Conservation (phyloP, 1,139 yeast genomes). For the Candida smagusa region DNA sequence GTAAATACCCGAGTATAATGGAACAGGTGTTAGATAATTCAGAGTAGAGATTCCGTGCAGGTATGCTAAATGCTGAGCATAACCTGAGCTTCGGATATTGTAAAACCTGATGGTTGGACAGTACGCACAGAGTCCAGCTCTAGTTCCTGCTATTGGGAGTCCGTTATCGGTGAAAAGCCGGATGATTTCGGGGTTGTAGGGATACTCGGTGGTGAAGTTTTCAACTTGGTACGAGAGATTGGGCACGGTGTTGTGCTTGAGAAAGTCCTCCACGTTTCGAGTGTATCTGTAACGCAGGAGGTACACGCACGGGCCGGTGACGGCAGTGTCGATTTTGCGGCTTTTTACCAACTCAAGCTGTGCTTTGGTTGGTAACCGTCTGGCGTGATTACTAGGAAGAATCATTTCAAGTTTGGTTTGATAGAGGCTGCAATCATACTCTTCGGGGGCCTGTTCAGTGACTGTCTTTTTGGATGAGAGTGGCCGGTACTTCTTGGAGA, state of each 20-base stretch:
- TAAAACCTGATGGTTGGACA: slow-evolving; percentile 25
- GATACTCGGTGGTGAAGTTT: neutral
- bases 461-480: slow-evolving; percentile 1
- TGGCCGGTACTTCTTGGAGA: slow-evolving; percentile 6
- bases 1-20: slow-evolving; percentile 14
- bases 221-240: slow-evolving; percentile 1
- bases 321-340: neutral
- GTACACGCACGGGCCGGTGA: neutral
- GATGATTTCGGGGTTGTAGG: slow-evolving; percentile 3
- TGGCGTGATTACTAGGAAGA: slow-evolving; percentile 1
- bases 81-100: slow-evolving; percentile 29
- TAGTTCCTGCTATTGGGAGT: slow-evolving; percentile 18
- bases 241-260: neutral
- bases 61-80: slow-evolving; percentile 32
- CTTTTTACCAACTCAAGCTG: neutral
- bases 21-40: slow-evolving; percentile 15
- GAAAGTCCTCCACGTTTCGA: neutral
- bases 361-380: neutral
- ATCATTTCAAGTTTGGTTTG: neutral
- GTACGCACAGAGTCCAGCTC: slow-evolving; percentile 33
- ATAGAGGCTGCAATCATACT: slow-evolving; percentile 1
- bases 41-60: slow-evolving; percentile 27
- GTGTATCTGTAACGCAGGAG: slow-evolving; percentile 1
- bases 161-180: neutral
- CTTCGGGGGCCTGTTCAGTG: neutral